These are phyloP conservation scores for Nemania diffusa DNA, from an alignment of 2,329 filamentous ascomycete genomes.

Conservation along the genomic window DNA sequence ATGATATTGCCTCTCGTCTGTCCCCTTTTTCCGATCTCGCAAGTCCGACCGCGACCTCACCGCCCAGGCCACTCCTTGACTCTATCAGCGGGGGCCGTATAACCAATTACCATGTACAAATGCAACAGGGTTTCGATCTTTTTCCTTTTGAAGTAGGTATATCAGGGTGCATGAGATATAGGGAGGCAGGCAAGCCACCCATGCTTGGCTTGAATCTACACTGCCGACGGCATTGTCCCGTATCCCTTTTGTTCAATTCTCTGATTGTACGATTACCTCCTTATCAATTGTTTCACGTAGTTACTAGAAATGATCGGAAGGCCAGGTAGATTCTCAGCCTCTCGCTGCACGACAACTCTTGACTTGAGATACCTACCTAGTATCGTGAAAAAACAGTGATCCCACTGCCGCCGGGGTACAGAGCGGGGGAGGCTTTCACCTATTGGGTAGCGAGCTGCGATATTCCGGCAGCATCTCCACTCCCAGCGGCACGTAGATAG, in stretches of 20 bases:
- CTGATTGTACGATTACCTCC: background rate
- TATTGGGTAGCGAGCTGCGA: background rate
- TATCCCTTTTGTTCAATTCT: background rate
- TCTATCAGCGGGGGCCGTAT: constrained; percentile 18
- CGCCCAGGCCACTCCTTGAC: background rate
- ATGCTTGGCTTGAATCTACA: constrained; percentile 10
- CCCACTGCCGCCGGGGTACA: background rate
- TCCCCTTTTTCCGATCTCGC: background rate
- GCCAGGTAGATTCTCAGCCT: background rate
- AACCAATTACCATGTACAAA: constrained; percentile 9
- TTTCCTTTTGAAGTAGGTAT: constrained; percentile 8
- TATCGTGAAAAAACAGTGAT: background rate
- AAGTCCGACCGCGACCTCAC: background rate
- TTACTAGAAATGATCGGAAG: background rate
- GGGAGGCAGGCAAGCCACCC: constrained; percentile 2
- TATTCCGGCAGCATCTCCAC: constrained; percentile 19
- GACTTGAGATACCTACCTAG: constrained; percentile 4
- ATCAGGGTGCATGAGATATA: constrained; percentile 11
- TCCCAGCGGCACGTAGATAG: constrained; percentile 3
- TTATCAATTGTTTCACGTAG: constrained; percentile 5
- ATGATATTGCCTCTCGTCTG: background rate
- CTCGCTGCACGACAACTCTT: background rate
- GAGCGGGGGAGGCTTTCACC: background rate
- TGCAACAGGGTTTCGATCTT: background rate
- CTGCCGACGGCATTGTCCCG: background rate